Percentiles rank a stretch among this genome's conserved stretches.
These are phyloP conservation scores for Scleroderma citrinum DNA, from an alignment of 768 basidiomycete species.

Conservation along the genomic window DNA sequence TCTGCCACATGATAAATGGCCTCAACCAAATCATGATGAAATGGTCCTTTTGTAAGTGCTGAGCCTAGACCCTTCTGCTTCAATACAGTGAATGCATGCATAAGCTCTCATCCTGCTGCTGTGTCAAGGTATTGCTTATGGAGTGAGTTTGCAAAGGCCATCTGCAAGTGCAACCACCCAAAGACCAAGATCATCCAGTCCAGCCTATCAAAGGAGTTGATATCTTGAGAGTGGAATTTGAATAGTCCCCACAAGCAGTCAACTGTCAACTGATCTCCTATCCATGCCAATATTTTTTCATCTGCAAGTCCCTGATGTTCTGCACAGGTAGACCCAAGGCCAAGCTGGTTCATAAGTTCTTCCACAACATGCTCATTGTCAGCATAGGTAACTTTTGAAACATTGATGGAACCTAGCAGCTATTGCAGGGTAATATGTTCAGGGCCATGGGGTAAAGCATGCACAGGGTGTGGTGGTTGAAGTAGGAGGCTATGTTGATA, in stretches of 20 bases:
- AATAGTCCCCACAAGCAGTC: constrained; percentile 31
- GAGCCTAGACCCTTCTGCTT: constrained; percentile 14
- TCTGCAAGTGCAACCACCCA: constrained; percentile 38
- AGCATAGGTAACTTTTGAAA: constrained; percentile 37
- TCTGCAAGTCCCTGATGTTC: constrained; percentile 16
- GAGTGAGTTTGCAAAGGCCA: constrained; percentile 36
- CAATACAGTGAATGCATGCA: constrained; percentile 15
- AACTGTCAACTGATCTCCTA: constrained; percentile 35
- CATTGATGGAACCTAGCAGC: constrained; percentile 30
- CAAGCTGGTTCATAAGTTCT: constrained; percentile 29
- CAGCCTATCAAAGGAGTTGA: constrained; percentile 23
- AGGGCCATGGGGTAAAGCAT: constrained; percentile 22
- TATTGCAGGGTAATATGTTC: constrained; percentile 28
- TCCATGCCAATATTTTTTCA: constrained; percentile 26
- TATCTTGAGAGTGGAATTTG: constrained; percentile 31
- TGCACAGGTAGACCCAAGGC: constrained; percentile 7
- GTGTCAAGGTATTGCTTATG: constrained; percentile 39
- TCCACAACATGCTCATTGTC: constrained; percentile 27
- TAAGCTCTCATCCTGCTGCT: constrained; percentile 9
- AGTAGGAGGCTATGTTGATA: constrained; percentile 12
- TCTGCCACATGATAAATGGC: constrained; percentile 31
- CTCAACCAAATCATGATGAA: constrained; percentile 25
- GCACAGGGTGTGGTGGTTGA: constrained; percentile 13
- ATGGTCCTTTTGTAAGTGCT: constrained; percentile 11
- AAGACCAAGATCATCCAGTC: constrained; percentile 29